Percentiles rank a stretch among this genome's conserved stretches.
phyloP scores from a whole-genome alignment of 352 stramenopile species.

The Globisporangium canariense region DNA sequence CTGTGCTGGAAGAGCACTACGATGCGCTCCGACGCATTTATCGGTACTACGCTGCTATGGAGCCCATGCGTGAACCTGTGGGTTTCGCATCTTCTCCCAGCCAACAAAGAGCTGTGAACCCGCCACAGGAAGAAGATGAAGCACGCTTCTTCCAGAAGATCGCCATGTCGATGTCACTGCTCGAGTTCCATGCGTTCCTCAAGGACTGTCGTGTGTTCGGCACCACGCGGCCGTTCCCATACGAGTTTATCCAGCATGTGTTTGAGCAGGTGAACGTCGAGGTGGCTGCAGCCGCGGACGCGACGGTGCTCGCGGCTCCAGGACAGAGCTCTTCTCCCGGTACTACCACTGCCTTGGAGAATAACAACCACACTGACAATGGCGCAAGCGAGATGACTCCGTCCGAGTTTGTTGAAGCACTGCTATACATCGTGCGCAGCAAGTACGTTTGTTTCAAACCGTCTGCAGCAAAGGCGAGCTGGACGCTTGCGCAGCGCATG shows the following conservation, averaged over 20 bases:
- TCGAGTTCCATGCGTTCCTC: constrained; percentile 61
- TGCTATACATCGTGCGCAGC: constrained; percentile 51
- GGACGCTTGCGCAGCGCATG: constrained; percentile 37
- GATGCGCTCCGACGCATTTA: constrained; percentile 47
- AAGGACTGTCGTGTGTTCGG: constrained; percentile 72
- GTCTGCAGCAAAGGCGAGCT: neutral
- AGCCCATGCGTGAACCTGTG: constrained; percentile 17
- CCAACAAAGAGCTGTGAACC: constrained; percentile 2
- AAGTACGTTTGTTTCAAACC: constrained; percentile 28
- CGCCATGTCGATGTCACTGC: constrained; percentile 56
- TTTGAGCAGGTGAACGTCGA: constrained; percentile 54
- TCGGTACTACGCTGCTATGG: constrained; percentile 52
- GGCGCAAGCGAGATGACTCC: constrained; percentile 54
- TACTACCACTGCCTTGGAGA: neutral
- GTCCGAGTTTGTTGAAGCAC: constrained; percentile 61
- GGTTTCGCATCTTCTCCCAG: constrained; percentile 1
- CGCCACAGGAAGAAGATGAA: constrained; percentile 25
- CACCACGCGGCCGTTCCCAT: constrained; percentile 43
- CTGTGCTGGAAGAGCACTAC: constrained; percentile 40
- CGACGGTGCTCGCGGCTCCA: constrained; percentile 17
- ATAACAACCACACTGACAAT: constrained; percentile 2
- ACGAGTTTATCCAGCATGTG: constrained; percentile 48
- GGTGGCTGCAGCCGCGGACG: constrained; percentile 27
- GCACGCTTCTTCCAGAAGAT: constrained; percentile 67
- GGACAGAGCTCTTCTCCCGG: neutral